Percentiles rank a stretch among this genome's conserved stretches.
Evolutionary conservation across 75 land plant genomes (phyloP).

Genomic region (Isoetes taiwanensis): DNA sequence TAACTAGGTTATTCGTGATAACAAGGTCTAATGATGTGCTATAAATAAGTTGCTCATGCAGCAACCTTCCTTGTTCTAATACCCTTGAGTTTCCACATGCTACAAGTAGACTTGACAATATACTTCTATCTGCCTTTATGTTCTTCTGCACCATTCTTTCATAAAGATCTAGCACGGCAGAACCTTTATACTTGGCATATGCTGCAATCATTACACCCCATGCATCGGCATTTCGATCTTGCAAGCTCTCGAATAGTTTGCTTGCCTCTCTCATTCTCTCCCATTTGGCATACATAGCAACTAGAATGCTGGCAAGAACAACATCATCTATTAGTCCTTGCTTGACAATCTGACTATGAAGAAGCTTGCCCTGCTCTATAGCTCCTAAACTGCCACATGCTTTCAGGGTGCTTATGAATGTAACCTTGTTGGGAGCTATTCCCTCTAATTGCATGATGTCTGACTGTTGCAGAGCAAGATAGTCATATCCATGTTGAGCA

Average conservation of each 20-base stretch:
- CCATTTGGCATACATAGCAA: constrained; percentile 6
- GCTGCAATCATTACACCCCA: background rate
- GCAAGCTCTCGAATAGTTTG: background rate
- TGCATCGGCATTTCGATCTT: background rate
- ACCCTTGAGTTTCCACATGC: constrained; percentile 40
- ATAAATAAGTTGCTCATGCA: constrained; percentile 24
- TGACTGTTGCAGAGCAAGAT: constrained; percentile 29
- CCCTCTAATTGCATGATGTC: constrained; percentile 22
- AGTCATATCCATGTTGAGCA: constrained; percentile 9
- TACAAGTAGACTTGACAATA: constrained; percentile 32
- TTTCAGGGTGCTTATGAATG: constrained; percentile 27
- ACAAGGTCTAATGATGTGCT: constrained; percentile 12
- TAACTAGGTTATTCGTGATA: constrained; percentile 26
- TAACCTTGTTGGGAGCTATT: constrained; percentile 25
- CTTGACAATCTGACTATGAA: background rate
- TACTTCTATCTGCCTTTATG: constrained; percentile 17
- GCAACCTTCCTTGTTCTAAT: constrained; percentile 29
- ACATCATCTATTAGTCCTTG: background rate
- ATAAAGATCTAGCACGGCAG: constrained; percentile 30
- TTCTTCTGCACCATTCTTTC: constrained; percentile 19
- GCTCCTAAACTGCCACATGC: constrained; percentile 41
- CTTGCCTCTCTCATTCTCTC: constrained; percentile 6
- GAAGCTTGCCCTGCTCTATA: constrained; percentile 18
- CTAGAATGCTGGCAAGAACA: background rate
- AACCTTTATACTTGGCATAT: background rate